phyloP scores from a whole-genome alignment of 495 filamentous ascomycete genomes.

The Podospora comata region DNA sequence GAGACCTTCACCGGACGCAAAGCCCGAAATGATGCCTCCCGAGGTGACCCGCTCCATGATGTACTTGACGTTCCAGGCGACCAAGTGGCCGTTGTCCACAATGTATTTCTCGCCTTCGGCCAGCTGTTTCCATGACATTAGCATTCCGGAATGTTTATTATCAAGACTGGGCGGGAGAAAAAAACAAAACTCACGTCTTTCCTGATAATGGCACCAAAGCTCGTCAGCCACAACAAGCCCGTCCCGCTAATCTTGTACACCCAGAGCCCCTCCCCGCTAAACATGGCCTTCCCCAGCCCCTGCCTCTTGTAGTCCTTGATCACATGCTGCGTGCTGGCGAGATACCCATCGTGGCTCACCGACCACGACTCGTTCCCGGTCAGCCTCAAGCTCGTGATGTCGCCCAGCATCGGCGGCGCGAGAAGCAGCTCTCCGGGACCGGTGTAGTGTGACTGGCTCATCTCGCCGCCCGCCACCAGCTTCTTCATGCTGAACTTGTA shows the following conservation, averaged over 20 bases:
- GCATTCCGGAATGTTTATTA: neutral
- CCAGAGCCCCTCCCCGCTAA: conserved; percentile 89
- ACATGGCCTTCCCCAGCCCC: conserved; percentile 84
- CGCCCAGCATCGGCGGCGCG: conserved; percentile 75
- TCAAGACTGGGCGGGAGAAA: neutral
- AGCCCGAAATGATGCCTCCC: conserved; percentile 79
- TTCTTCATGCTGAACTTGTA: conserved; percentile 85
- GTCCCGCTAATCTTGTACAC: conserved; percentile 79
- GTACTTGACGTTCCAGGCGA: conserved; percentile 97
- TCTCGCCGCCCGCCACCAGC: conserved; percentile 74
- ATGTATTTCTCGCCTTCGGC: conserved; percentile 77
- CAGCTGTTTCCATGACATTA: conserved; percentile 47
- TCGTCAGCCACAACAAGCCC: conserved; percentile 83
- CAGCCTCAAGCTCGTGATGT: conserved; percentile 78
- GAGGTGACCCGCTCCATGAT: conserved; percentile 81
- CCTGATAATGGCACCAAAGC: conserved; percentile 90
- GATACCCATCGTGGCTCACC: conserved; percentile 76
- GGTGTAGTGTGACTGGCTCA: conserved; percentile 76
- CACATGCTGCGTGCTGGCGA: conserved; percentile 74
- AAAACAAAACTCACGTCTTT: conserved; percentile 72
- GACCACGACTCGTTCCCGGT: conserved; percentile 68
- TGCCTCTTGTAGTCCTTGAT: conserved; percentile 82
- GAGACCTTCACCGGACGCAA: conserved; percentile 78
- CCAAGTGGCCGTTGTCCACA: conserved; percentile 92
- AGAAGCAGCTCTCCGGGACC: conserved; percentile 89